Evolutionary conservation across 129 eudicot genomes (phyloP).

Genomic region (Lonicera japonica): DNA sequence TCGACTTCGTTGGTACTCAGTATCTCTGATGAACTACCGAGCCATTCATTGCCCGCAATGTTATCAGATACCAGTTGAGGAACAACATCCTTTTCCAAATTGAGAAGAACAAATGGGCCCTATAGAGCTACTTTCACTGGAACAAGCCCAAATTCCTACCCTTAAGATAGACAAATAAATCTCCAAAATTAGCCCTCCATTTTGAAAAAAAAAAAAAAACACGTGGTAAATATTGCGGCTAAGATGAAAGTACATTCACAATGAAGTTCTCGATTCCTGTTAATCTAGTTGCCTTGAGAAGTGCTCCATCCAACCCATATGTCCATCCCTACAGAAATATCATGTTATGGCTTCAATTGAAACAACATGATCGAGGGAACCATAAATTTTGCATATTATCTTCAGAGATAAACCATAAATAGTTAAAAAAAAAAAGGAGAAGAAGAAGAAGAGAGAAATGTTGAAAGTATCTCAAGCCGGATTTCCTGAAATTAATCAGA

Average conservation of each 20-base stretch:
- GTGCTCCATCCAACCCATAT: constrained; percentile 75
- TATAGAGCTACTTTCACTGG: constrained; percentile 65
- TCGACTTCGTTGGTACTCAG: constrained; percentile 60
- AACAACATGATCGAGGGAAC: constrained; percentile 1
- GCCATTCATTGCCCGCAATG: constrained; percentile 68
- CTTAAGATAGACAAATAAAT: constrained; percentile 11
- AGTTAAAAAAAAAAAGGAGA: too few relatives aligned
- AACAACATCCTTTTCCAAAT: constrained; percentile 32
- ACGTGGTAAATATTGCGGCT: not conserved
- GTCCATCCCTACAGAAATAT: constrained; percentile 76
- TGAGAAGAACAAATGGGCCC: constrained; percentile 87
- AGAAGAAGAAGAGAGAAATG: not conserved
- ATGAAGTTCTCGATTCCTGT: constrained; percentile 80
- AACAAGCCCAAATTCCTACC: constrained; percentile 81
- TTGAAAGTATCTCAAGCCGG: not conserved
- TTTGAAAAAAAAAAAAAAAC: not conserved
- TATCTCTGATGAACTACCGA: constrained; percentile 62
- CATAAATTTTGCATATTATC: constrained; percentile 2
- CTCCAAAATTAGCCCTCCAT: not conserved
- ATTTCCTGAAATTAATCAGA: not conserved
- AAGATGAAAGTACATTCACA: constrained; percentile 29
- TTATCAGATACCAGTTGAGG: constrained; percentile 23
- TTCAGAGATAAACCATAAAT: not conserved
- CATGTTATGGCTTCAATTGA: not conserved
- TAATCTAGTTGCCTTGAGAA: constrained; percentile 73